Evolutionary conservation across 1,284 basidiomycete species (phyloP), one percentile per base, ranked within the genome.

Genomic region (Mycena sp.): DNA sequence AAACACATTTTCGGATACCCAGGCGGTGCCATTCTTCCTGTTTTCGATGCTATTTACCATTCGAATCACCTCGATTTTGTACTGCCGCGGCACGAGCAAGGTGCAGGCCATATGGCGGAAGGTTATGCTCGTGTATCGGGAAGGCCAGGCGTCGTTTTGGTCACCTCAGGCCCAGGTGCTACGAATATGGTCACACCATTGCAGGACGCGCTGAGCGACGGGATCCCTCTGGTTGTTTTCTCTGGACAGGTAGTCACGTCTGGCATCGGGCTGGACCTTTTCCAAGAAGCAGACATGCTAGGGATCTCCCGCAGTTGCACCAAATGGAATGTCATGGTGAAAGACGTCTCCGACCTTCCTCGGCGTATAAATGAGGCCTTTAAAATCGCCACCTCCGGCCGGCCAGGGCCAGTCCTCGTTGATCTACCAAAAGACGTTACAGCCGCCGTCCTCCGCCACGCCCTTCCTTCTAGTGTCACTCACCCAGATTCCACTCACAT

Each of bases 311-410:
- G 97, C 67, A 91, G 91, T 70, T 99, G 97, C 82, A 99, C 98
- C 26, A 99, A 99, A 79, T 99, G 97, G 97, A 99, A 99, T 77
- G 96, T 99, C 69, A 98, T 99, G 96, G 94, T 99, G 65, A 99
- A 99, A 81, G 96, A 98, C 76, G 95, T 99, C 67, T 80, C 93
- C 26, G 97, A 99, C 78, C 85, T 99, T 4, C 98, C 97, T 9
- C 84, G 97, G 53, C 86, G 97, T 68, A 98, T 99, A 79, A 99
- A 99, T 77, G 97, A 99, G 79, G 98, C 97, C 0, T 99, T 99
- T 88, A 98, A 99, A 80, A 99, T 99, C 69, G 97, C 98, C 32
- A 98, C 94, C 2, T 95, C 95, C 10, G 98, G 97, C 2, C 90
- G 98, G 41, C 97, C 96, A 1, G 97, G 97, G 3, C 97, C 98